These are phyloP conservation scores for Agapanthus africanus DNA, from an alignment of 106 monocot genomes.

Conservation along the genomic window DNA sequence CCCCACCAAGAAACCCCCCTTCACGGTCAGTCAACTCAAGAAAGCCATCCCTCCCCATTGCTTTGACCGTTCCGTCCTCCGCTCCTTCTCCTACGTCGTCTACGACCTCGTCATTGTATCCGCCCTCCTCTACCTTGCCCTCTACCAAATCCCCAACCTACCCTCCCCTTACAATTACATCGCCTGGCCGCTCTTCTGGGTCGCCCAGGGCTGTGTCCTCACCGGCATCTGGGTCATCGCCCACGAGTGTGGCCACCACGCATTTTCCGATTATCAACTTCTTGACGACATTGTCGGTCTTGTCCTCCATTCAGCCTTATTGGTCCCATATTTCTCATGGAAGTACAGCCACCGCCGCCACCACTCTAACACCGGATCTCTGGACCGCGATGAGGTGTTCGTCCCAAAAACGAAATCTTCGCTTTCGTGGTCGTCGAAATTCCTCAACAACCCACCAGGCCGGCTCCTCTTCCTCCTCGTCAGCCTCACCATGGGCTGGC, in stretches of 20 bases:
- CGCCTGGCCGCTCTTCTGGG: constrained; percentile 83
- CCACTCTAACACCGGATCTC: constrained; percentile 84
- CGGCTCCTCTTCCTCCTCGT: constrained; percentile 33
- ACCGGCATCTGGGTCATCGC: constrained; percentile 87
- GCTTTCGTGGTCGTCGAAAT: constrained; percentile 43
- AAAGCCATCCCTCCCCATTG: constrained; percentile 74
- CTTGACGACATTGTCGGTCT: constrained; percentile 72
- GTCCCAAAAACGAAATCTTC: constrained; percentile 58
- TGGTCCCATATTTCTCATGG: constrained; percentile 96
- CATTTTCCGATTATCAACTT: constrained; percentile 61
- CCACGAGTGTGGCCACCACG: constrained; percentile 93
- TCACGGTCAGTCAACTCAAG: constrained; percentile 64
- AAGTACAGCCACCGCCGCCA: constrained; percentile 86
- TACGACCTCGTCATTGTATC: constrained; percentile 32
- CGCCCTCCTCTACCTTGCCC: constrained; percentile 43
- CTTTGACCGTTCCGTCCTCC: constrained; percentile 48
- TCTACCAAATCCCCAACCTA: constrained; percentile 41
- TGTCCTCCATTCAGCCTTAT: constrained; percentile 62
- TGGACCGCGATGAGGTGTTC: constrained; percentile 85
- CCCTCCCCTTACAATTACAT: constrained; percentile 28
- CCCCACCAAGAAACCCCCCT: constrained; percentile 52
- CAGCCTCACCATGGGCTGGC: constrained; percentile 68
- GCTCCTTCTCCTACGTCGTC: constrained; percentile 48
- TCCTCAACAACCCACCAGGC: constrained; percentile 64
- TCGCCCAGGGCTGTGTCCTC: constrained; percentile 53